These are phyloP conservation scores for Myotisia sp. DNA, from an alignment of 2,329 filamentous ascomycete genomes.

Conservation along the genomic window DNA sequence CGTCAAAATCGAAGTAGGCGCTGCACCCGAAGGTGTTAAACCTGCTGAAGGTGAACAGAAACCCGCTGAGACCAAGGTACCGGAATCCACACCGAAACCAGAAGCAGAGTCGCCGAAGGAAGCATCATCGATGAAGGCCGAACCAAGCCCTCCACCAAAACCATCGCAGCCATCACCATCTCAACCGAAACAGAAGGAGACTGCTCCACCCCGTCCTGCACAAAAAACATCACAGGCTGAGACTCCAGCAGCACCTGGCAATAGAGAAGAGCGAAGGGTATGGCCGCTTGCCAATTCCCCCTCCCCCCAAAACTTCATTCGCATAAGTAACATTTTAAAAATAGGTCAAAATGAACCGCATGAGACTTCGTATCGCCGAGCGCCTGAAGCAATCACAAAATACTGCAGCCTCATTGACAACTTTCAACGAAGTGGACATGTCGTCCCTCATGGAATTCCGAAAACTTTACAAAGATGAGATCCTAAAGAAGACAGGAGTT, in stretches of 20 bases:
- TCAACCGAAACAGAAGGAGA: conserved; percentile 15
- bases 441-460: conserved; percentile 93
- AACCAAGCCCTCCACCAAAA: conserved; percentile 11
- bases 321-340: no score
- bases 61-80: conserved; percentile 1
- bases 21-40: conserved; percentile 34
- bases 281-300: no score
- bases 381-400: conserved; percentile 98
- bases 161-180: conserved; percentile 18
- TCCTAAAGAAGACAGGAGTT: conserved; percentile 88
- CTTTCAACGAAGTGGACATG: conserved; percentile 99
- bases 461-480: conserved; percentile 91
- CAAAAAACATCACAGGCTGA: conserved; percentile 8
- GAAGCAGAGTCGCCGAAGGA: conserved; percentile 19
- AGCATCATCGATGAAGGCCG: conserved; percentile 8
- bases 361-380: conserved; percentile 94
- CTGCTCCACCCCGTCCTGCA: conserved; percentile 18
- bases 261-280: conserved; percentile 77
- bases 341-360: conserved; percentile 98
- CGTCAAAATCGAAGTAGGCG: conserved; percentile 69
- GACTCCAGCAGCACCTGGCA: conserved; percentile 41
- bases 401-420: conserved; percentile 89
- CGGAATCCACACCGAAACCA: conserved; percentile 1
- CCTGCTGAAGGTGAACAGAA: conserved; percentile 11
- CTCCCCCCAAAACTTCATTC: no score